Percentiles rank a stretch among this genome's conserved stretches.
Conservation (phyloP, 1,284 basidiomycete species). For the Cystobasidiaceae sp. region DNA sequence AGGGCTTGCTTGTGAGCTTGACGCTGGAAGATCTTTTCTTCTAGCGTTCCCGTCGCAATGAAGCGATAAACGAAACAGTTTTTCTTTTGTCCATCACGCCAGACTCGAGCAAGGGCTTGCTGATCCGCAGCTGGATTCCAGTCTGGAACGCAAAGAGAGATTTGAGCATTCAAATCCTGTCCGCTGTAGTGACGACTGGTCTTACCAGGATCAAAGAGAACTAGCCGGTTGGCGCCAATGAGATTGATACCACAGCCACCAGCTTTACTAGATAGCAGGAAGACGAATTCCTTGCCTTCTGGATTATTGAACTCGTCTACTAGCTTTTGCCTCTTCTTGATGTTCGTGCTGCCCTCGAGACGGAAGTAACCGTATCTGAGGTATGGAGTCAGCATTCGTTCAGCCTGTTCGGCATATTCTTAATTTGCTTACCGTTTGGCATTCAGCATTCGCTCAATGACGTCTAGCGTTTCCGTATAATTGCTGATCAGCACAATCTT, state of each 20-base stretch:
- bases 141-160: too few relatives aligned
- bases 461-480: slow-evolving; percentile 93
- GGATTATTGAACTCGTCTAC: slow-evolving; percentile 98
- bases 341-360: slow-evolving; percentile 88
- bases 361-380: slow-evolving; percentile 92
- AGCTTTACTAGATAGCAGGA: slow-evolving; percentile 92
- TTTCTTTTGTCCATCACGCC: slow-evolving; percentile 99
- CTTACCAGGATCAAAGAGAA: slow-evolving; percentile 88
- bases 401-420: too few relatives aligned
- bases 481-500: slow-evolving; percentile 99
- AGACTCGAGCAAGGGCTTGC: slow-evolving; percentile 95
- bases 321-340: slow-evolving; percentile 91
- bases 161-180: too few relatives aligned
- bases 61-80: slow-evolving; percentile 99
- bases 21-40: slow-evolving; percentile 70
- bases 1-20: slow-evolving; percentile 88
- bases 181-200: too few relatives aligned
- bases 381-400: background rate
- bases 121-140: slow-evolving; percentile 99
- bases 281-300: slow-evolving; percentile 88
- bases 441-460: slow-evolving; percentile 82
- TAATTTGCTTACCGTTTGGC: slow-evolving; percentile 73
- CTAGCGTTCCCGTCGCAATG: slow-evolving; percentile 94
- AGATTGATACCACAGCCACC: slow-evolving; percentile 98
- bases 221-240: slow-evolving; percentile 91